These are phyloP conservation scores for Yarrowia hollandica DNA, from an alignment of 805 yeast species.

Conservation along the genomic window DNA sequence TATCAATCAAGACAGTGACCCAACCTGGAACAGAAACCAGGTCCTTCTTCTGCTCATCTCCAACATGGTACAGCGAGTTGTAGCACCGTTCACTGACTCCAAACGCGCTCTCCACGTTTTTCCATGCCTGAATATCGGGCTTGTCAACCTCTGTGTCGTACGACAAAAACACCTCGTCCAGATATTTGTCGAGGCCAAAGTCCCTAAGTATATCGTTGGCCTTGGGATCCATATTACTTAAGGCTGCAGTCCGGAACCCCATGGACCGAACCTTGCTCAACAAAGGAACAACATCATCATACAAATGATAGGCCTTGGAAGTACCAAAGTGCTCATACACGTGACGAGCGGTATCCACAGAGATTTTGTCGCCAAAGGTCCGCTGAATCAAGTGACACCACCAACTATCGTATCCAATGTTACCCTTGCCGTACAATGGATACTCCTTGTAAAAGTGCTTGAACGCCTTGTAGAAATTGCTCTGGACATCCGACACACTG, in stretches of 20 bases:
- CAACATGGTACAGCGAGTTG: slow-evolving; percentile 13
- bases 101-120: background rate
- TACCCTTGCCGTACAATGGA: background rate
- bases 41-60: slow-evolving; percentile 11
- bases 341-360: background rate
- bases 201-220: background rate
- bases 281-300: slow-evolving; percentile 7
- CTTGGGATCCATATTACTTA: slow-evolving; percentile 18
- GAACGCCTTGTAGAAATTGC: background rate
- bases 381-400: slow-evolving; percentile 8
- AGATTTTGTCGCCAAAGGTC: background rate
- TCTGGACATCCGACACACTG: background rate
- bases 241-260: background rate
- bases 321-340: slow-evolving; percentile 5
- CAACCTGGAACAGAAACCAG: slow-evolving; percentile 5
- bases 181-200: background rate
- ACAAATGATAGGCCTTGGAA: background rate
- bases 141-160: slow-evolving; percentile 11
- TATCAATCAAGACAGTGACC: background rate
- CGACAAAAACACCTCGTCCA: background rate
- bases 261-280: background rate
- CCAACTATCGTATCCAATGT: background rate
- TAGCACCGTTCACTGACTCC: background rate
- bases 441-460: background rate
- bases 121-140: slow-evolving; percentile 6